phyloP scores from a whole-genome alignment of 2,329 filamentous ascomycete species.

The Ceratocystis albifundus region DNA sequence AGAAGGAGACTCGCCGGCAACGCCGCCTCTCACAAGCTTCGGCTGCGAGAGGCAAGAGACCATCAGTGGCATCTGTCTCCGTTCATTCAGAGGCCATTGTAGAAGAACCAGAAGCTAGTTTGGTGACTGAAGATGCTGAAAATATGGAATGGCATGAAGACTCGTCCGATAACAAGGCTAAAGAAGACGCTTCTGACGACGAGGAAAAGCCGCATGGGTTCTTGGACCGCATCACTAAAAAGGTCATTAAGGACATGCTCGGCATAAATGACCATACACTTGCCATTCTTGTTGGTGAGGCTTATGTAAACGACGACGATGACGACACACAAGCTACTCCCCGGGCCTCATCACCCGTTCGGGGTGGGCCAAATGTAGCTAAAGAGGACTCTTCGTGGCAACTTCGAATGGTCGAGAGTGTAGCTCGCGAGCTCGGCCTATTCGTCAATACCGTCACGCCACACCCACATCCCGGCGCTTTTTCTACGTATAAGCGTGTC shows the following conservation, averaged over 20 bases:
- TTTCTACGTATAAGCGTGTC: conserved; percentile 63
- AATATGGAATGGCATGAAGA: conserved; percentile 25
- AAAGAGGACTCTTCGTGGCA: conserved; percentile 51
- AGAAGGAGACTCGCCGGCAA: conserved; percentile 60
- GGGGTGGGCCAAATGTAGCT: conserved; percentile 28
- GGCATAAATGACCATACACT: conserved; percentile 80
- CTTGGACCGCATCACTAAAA: conserved; percentile 70
- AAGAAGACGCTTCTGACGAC: conserved; percentile 28
- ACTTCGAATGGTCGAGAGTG: conserved; percentile 64
- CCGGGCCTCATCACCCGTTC: conserved; percentile 32
- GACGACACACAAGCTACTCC: conserved; percentile 39
- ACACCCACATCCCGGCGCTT: conserved; percentile 69
- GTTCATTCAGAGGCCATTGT: conserved; percentile 19
- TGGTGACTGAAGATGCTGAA: conserved; percentile 18
- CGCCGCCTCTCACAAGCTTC: conserved; percentile 52
- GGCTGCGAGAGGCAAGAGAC: conserved; percentile 24
- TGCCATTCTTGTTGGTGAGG: conserved; percentile 76
- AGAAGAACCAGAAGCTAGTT: conserved; percentile 7
- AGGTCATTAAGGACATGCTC: conserved; percentile 77
- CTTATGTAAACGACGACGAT: conserved; percentile 45
- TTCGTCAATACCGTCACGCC: conserved; percentile 68
- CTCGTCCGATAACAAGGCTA: conserved; percentile 44
- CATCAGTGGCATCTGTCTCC: conserved; percentile 3
- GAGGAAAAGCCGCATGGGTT: conserved; percentile 52
- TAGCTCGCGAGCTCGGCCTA: conserved; percentile 75